Evolutionary conservation across 768 basidiomycete species (phyloP).

Genomic region (Boletus rubescentipes): DNA sequence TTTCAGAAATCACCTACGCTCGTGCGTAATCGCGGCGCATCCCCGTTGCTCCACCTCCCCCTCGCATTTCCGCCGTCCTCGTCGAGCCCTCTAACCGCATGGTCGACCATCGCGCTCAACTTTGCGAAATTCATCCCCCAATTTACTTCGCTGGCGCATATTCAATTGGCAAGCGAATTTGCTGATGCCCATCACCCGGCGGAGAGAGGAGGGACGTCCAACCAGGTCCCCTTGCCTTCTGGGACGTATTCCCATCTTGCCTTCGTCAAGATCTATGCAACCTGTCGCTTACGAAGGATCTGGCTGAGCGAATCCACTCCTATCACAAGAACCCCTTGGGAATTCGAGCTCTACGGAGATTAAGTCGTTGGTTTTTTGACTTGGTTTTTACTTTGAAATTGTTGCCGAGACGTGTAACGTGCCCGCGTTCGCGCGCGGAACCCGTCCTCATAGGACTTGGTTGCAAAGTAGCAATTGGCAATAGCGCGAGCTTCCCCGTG

Average conservation of each 20-base stretch:
- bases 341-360: constrained; percentile 66
- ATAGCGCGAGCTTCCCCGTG: constrained; percentile 20
- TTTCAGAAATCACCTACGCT: constrained; percentile 56
- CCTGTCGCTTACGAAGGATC: constrained; percentile 70
- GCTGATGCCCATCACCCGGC: constrained; percentile 22
- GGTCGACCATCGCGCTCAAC: constrained; percentile 64
- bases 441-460: constrained; percentile 15
- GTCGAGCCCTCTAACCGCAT: constrained; percentile 60
- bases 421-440: constrained; percentile 19
- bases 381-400: constrained; percentile 1
- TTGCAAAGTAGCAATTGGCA: constrained; percentile 21
- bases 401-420: constrained; percentile 19
- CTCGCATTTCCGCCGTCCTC: constrained; percentile 59
- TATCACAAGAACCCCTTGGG: constrained; percentile 62
- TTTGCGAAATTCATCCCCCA: constrained; percentile 59
- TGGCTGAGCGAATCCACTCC: constrained; percentile 68
- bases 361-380: constrained; percentile 20
- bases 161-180: constrained; percentile 21
- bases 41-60: constrained; percentile 69
- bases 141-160: constrained; percentile 52
- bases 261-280: constrained; percentile 77
- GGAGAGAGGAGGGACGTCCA: constrained; percentile 19
- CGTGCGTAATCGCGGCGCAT: constrained; percentile 36
- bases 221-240: constrained; percentile 39
- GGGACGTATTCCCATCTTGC: constrained; percentile 63